These are phyloP conservation scores for Lachnellula suecica DNA, from an alignment of 2,329 filamentous ascomycete species.

Conservation along the genomic window DNA sequence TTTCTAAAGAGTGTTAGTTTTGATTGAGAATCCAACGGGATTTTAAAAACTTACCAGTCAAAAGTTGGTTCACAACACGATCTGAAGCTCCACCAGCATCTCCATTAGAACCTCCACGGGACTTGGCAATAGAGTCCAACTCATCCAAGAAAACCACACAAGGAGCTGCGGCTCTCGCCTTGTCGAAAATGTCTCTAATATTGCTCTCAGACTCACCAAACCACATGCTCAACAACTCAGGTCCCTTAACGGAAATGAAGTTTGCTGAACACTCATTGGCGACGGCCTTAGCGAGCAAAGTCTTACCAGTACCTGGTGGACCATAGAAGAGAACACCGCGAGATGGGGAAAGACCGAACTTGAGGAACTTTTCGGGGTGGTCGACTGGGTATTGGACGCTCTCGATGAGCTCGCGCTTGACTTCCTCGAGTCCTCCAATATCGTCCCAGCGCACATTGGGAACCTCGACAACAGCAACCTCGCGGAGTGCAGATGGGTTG, in stretches of 20 bases:
- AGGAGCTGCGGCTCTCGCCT: constrained; percentile 94
- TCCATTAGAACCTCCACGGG: constrained; percentile 92
- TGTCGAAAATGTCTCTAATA: constrained; percentile 99
- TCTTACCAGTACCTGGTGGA: constrained; percentile 99
- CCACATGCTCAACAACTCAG: constrained; percentile 99
- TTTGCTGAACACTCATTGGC: constrained; percentile 99
- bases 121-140: constrained; percentile 98
- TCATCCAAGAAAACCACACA: constrained; percentile 99
- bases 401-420: constrained; percentile 99
- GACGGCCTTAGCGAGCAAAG: constrained; percentile 97
- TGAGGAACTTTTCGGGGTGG: constrained; percentile 99
- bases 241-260: constrained; percentile 99
- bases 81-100: constrained; percentile 98
- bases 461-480: constrained; percentile 98
- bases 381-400: constrained; percentile 98
- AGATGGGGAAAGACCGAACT: constrained; percentile 97
- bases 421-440: constrained; percentile 94
- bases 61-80: constrained; percentile 98
- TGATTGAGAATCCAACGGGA: constrained; percentile 4
- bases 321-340: constrained; percentile 99
- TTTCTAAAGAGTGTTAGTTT: constrained; percentile 63
- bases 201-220: constrained; percentile 99
- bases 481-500: constrained; percentile 97
- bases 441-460: constrained; percentile 99
- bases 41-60: constrained; percentile 71